These are phyloP conservation scores for Zea mays DNA, from an alignment of 176 grass and related monocot genomes.

Conservation along the genomic window DNA sequence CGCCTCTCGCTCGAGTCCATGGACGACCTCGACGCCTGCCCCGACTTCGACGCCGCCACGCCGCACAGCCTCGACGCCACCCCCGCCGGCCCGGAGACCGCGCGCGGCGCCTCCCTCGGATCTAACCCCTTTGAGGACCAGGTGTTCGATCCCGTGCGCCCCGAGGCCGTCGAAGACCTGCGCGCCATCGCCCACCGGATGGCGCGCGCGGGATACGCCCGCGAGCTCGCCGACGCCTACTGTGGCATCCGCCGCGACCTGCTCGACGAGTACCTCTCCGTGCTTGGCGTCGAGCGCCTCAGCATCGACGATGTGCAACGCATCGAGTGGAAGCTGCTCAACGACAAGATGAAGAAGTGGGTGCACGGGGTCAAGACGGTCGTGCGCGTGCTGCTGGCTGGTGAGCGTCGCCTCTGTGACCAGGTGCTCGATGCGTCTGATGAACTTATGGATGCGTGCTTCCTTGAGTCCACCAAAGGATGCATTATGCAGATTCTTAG, in stretches of 20 bases:
- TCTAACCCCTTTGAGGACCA: constrained; percentile 59
- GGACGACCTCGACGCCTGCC: constrained; percentile 67
- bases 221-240: constrained; percentile 81
- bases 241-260: constrained; percentile 73
- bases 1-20: constrained; percentile 83
- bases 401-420: constrained; percentile 78
- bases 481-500: constrained; percentile 85
- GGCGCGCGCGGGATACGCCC: constrained; percentile 67
- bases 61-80: constrained; percentile 38
- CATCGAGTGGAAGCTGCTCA: constrained; percentile 76
- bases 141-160: constrained; percentile 69
- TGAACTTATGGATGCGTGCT: constrained; percentile 76
- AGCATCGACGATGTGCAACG: constrained; percentile 97
- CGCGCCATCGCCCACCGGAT: constrained; percentile 78
- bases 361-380: constrained; percentile 79
- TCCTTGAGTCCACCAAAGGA: constrained; percentile 74
- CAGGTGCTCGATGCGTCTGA: constrained; percentile 63
- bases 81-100: constrained; percentile 45
- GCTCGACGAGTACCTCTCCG: constrained; percentile 80
- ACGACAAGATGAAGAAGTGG: constrained; percentile 98
- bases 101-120: constrained; percentile 39
- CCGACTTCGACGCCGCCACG: constrained; percentile 61
- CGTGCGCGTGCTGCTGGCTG: constrained; percentile 65
- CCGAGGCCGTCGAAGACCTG: constrained; percentile 70
- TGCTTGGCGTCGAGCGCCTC: constrained; percentile 82